Percentiles rank a stretch among this genome's conserved stretches.
Evolutionary conservation across 164 flowering plant genomes (phyloP).

Genomic region (Tetracentron sinense): DNA sequence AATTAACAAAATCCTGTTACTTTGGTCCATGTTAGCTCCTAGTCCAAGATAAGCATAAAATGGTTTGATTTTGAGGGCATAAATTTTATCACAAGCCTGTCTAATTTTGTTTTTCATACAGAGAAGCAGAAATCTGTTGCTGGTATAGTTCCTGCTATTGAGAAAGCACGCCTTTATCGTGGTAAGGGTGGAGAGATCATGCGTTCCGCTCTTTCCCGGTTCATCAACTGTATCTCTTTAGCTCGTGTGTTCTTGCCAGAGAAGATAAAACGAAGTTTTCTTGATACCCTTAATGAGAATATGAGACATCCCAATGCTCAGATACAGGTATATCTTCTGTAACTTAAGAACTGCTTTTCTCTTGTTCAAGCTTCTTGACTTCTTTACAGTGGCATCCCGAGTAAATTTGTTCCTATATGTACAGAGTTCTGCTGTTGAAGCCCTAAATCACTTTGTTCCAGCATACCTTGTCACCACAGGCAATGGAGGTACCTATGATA

Average conservation of each 20-base stretch:
- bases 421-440: slow-evolving; percentile 83
- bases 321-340: slow-evolving; percentile 59
- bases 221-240: slow-evolving; percentile 66
- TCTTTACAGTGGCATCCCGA: slow-evolving; percentile 2
- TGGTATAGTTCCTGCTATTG: slow-evolving; percentile 89
- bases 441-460: slow-evolving; percentile 59
- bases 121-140: slow-evolving; percentile 69
- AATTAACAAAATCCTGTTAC: too few species aligned
- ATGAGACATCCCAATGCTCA: slow-evolving; percentile 91
- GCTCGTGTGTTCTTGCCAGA: slow-evolving; percentile 48
- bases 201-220: slow-evolving; percentile 91
- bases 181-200: slow-evolving; percentile 99
- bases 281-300: slow-evolving; percentile 80
- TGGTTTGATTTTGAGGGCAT: background rate
- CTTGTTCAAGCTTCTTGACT: background rate
- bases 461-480: slow-evolving; percentile 40
- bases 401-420: slow-evolving; percentile 3
- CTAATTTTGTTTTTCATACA: slow-evolving; percentile 23
- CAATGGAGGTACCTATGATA: slow-evolving; percentile 26
- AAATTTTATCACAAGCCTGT: background rate
- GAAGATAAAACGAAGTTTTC: slow-evolving; percentile 57
- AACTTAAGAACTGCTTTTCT: background rate
- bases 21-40: too few species aligned
- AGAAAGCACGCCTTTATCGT: slow-evolving; percentile 96
- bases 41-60: too few species aligned